These are phyloP conservation scores for Usnea hakonensis DNA, from an alignment of 495 filamentous ascomycete genomes.

Conservation along the genomic window DNA sequence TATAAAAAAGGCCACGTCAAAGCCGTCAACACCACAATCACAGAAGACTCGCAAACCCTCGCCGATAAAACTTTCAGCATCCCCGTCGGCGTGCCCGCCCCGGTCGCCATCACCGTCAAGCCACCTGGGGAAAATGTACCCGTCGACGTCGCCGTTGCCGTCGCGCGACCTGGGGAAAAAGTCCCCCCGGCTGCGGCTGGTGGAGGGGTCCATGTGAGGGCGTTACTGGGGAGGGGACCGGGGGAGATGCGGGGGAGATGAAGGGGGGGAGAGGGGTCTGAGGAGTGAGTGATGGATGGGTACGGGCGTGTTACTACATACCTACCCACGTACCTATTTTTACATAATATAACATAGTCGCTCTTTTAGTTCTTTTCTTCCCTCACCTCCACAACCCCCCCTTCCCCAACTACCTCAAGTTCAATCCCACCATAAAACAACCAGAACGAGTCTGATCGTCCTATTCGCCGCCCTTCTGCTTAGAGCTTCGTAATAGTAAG, in stretches of 20 bases:
- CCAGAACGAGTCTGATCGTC: too few relatives aligned
- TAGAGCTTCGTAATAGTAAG: too few relatives aligned
- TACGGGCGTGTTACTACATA: too few relatives aligned
- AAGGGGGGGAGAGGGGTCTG: neutral
- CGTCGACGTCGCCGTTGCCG: slow-evolving; percentile 28
- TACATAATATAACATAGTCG: too few relatives aligned
- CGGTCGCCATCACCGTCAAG: slow-evolving; percentile 24
- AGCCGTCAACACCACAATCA: slow-evolving; percentile 45
- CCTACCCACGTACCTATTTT: too few relatives aligned
- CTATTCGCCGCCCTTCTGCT: too few relatives aligned
- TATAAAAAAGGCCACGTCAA: too few relatives aligned
- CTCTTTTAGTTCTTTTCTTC: too few relatives aligned
- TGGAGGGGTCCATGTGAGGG: slow-evolving; percentile 22
- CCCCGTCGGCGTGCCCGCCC: too few relatives aligned
- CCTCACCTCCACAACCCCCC: too few relatives aligned
- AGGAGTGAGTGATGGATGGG: neutral
- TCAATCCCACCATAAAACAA: too few relatives aligned
- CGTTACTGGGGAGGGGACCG: slow-evolving; percentile 32
- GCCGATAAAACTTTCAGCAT: slow-evolving; percentile 22
- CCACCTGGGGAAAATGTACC: neutral
- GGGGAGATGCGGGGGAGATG: slow-evolving; percentile 14
- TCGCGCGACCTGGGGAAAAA: neutral
- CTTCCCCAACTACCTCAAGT: too few relatives aligned
- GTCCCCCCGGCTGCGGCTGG: slow-evolving; percentile 1
- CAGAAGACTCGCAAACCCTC: slow-evolving; percentile 32